These are phyloP conservation scores for Staphylotrichum longicolle DNA, from an alignment of 495 filamentous ascomycete genomes.

Conservation along the genomic window DNA sequence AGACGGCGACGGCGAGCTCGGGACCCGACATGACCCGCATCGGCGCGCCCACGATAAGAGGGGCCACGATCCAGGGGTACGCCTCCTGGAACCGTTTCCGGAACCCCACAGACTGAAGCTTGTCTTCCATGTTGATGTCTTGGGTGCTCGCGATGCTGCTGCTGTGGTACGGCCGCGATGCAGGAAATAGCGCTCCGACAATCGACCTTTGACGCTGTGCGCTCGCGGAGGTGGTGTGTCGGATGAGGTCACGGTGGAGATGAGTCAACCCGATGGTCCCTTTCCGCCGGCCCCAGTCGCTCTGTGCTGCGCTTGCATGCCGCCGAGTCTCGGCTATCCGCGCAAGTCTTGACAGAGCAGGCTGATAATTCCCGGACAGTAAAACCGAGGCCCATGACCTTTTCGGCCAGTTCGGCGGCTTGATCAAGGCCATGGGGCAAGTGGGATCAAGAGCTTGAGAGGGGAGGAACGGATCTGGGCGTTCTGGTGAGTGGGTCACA, in stretches of 20 bases:
- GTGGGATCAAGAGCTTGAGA: background rate
- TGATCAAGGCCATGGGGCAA: background rate
- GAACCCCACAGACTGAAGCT: constrained; percentile 12
- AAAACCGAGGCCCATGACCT: constrained; percentile 3
- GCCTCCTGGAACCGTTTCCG: constrained; percentile 14
- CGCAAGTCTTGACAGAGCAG: background rate
- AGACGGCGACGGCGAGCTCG: constrained; percentile 83
- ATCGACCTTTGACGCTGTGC: background rate
- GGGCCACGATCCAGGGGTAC: constrained; percentile 64
- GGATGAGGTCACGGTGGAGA: background rate
- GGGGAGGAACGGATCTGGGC: background rate
- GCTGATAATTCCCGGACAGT: background rate
- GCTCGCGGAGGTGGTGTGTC: background rate
- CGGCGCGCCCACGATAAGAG: constrained; percentile 66
- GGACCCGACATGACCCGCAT: constrained; percentile 71
- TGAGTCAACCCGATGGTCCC: background rate
- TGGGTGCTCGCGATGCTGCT: background rate
- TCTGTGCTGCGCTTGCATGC: background rate
- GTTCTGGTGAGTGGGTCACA: no score
- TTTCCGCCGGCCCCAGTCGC: background rate
- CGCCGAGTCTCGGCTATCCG: background rate
- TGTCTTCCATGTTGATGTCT: constrained; percentile 2
- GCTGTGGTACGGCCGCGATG: background rate
- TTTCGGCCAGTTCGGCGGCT: background rate
- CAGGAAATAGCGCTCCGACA: background rate